These are phyloP conservation scores for Penicillium sclerotiorum DNA, from an alignment of 2,329 filamentous ascomycete genomes.

Conservation along the genomic window DNA sequence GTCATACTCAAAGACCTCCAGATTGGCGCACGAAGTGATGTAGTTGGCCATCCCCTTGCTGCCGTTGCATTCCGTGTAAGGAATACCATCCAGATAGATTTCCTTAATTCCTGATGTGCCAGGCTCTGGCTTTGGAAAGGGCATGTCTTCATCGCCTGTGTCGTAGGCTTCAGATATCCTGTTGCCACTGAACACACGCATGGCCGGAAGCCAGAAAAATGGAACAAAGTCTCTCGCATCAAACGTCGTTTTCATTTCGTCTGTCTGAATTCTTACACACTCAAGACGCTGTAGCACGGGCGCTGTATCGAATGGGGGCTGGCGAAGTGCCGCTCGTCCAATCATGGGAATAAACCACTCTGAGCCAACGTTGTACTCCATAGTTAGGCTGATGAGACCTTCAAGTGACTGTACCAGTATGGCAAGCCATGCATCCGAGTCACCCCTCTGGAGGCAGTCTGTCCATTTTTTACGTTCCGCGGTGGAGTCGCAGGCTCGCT, in stretches of 20 bases:
- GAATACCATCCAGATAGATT: background rate
- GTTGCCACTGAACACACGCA: background rate
- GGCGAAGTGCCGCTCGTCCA: background rate
- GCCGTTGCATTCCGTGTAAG: too few species aligned
- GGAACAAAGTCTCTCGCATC: background rate
- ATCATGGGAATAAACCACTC: slow-evolving; percentile 4
- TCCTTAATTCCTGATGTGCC: slow-evolving; percentile 3
- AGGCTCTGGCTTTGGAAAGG: background rate
- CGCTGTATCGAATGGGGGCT: background rate
- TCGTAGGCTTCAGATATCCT: background rate
- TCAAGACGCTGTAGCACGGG: slow-evolving; percentile 1
- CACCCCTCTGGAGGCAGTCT: background rate
- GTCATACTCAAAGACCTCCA: slow-evolving; percentile 17
- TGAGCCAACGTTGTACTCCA: background rate
- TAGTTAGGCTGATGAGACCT: background rate
- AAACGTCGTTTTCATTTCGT: background rate
- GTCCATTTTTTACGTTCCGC: background rate
- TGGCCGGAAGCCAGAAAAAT: slow-evolving; percentile 1
- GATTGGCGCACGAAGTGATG: slow-evolving; percentile 15
- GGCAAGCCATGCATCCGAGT: slow-evolving; percentile 8
- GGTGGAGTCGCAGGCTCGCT: background rate
- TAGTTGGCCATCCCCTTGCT: slow-evolving; percentile 10
- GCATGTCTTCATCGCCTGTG: background rate
- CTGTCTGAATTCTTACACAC: background rate
- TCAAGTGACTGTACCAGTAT: background rate